Conservation (phyloP, 345 rosid genomes). For the Gossypium thurberi region DNA sequence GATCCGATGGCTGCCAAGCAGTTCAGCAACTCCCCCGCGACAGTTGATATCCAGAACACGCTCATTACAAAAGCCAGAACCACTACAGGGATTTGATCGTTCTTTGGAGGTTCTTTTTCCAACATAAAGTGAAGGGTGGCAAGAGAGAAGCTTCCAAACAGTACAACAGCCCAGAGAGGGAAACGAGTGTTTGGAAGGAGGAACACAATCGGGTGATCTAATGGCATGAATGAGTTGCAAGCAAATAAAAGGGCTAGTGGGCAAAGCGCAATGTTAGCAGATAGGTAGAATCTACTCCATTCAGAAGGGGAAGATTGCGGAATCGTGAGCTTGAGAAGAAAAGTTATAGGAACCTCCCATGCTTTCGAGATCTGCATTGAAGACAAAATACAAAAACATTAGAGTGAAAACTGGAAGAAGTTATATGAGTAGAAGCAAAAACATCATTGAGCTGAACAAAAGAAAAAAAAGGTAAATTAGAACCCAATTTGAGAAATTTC, state of each 20-base stretch:
- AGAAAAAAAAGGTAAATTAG: not conserved
- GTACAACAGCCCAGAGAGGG: conserved; percentile 76
- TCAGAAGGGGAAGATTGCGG: conserved; percentile 70
- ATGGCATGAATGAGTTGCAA: conserved; percentile 73
- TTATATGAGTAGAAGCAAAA: not conserved
- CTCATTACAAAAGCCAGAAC: conserved; percentile 78
- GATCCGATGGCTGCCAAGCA: conserved; percentile 79
- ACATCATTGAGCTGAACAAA: not conserved
- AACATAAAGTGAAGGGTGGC: conserved; percentile 66
- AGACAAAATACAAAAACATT: conserved; percentile 7
- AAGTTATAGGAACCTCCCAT: conserved; percentile 69
- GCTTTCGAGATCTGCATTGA: conserved; percentile 53
- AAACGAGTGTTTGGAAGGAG: conserved; percentile 61
- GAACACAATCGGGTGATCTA: conserved; percentile 73
- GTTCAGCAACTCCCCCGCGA: conserved; percentile 85
- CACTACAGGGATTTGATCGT: conserved; percentile 63
- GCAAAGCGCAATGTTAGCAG: conserved; percentile 76
- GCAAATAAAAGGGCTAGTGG: conserved; percentile 73
- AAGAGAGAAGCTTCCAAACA: conserved; percentile 62
- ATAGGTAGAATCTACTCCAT: conserved; percentile 68
- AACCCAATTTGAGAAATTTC: not conserved
- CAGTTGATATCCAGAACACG: conserved; percentile 93
- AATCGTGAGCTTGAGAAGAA: conserved; percentile 69
- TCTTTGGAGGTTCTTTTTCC: conserved; percentile 80
- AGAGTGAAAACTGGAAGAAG: not conserved